Evolutionary conservation across 192 early-diverging fungal genomes (phyloP).

Genomic region (Coemansia sp.): DNA sequence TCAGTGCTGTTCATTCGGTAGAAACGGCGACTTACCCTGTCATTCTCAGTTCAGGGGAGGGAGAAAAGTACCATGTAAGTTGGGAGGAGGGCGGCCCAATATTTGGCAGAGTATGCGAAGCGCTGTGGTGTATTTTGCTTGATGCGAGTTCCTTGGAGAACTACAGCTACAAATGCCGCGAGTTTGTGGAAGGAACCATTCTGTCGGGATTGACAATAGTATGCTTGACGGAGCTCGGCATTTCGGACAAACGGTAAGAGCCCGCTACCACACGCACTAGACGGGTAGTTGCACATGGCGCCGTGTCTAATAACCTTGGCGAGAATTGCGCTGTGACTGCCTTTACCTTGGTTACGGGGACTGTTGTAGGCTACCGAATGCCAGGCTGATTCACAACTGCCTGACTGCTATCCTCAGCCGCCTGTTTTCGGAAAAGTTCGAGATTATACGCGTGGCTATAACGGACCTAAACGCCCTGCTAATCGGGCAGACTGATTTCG

Average conservation of each 20-base stretch:
- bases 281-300: no score
- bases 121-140: slow-evolving; percentile 18
- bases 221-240: slow-evolving; percentile 29
- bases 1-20: not conserved
- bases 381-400: slow-evolving; percentile 23
- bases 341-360: not conserved
- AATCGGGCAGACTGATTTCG: slow-evolving; percentile 8
- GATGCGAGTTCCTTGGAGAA: not conserved
- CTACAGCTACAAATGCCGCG: slow-evolving; percentile 8
- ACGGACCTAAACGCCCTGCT: slow-evolving; percentile 9
- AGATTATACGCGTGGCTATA: slow-evolving; percentile 15
- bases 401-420: slow-evolving; percentile 11
- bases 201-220: slow-evolving; percentile 21
- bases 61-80: not conserved
- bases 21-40: slow-evolving; percentile 16
- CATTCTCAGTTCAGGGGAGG: slow-evolving; percentile 4
- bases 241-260: slow-evolving; percentile 33
- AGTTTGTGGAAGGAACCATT: slow-evolving; percentile 5
- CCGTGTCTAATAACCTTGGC: not conserved
- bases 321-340: not conserved
- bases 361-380: slow-evolving; percentile 26
- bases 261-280: not conserved
- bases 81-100: slow-evolving; percentile 32
- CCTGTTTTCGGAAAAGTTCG: slow-evolving; percentile 17
- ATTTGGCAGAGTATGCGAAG: slow-evolving; percentile 23